Evolutionary conservation across 495 filamentous ascomycete species (phyloP).

Genomic region (Penicillium steckii): DNA sequence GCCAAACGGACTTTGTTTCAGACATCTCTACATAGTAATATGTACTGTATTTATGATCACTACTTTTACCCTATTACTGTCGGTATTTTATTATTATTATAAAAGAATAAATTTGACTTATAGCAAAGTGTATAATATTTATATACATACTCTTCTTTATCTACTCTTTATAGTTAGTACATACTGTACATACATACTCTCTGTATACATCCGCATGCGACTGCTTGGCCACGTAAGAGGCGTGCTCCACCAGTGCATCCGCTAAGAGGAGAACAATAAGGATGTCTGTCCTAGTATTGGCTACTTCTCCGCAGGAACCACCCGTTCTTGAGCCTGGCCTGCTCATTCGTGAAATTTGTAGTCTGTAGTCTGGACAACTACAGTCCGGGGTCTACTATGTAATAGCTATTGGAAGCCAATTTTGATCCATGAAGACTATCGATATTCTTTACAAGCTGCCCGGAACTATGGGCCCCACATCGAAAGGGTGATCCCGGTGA

Average conservation of each 20-base stretch:
- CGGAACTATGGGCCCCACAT: conserved; percentile 17
- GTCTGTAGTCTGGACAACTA: too few species aligned
- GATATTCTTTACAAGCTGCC: background rate
- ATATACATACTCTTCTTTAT: background rate
- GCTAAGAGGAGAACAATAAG: conserved; percentile 5
- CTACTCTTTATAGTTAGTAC: background rate
- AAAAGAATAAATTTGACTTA: too few species aligned
- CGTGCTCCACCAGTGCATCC: conserved; percentile 20
- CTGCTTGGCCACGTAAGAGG: conserved; percentile 22
- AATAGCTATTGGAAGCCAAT: too few species aligned
- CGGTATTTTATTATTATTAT: background rate
- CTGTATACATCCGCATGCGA: conserved; percentile 14
- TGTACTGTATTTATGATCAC: too few species aligned
- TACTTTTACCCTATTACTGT: too few species aligned
- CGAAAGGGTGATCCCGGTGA: conserved; percentile 9
- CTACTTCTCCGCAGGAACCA: conserved; percentile 3
- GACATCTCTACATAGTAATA: too few species aligned
- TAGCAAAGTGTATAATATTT: too few species aligned
- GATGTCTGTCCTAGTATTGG: conserved; percentile 1
- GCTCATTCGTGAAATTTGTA: background rate
- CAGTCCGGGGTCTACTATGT: too few species aligned
- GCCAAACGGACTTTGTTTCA: background rate
- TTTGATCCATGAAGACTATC: background rate
- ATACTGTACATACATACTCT: background rate
- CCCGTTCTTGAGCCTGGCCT: background rate